A percentile compares a stretch with the other conserved stretches of the same genome.
These are phyloP conservation scores for Lactifluus hygrophoroides DNA, from an alignment of 768 basidiomycete genomes.

Conservation along the genomic window DNA sequence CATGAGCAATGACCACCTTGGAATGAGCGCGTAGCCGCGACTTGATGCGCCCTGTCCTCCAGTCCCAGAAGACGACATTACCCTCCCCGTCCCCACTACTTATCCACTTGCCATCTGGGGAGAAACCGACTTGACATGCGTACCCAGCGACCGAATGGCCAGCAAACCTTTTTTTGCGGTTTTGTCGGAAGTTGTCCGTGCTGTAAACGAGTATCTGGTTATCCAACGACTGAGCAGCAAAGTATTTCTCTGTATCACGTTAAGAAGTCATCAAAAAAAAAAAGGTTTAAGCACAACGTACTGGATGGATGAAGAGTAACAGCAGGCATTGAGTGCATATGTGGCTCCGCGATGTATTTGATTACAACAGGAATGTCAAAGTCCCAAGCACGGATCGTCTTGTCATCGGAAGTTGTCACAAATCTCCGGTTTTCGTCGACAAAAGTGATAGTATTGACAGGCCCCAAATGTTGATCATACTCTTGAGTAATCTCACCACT, in stretches of 20 bases:
- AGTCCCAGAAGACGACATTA: slow-evolving; percentile 98
- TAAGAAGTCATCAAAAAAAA: slow-evolving; percentile 13
- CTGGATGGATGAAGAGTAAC: slow-evolving; percentile 93
- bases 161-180: slow-evolving; percentile 96
- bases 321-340: slow-evolving; percentile 99
- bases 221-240: slow-evolving; percentile 95
- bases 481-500: slow-evolving; percentile 95
- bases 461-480: slow-evolving; percentile 97
- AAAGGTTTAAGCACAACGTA: slow-evolving; percentile 39
- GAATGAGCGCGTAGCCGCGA: slow-evolving; percentile 81
- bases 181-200: slow-evolving; percentile 97
- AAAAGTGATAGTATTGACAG: slow-evolving; percentile 98
- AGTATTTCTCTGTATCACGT: slow-evolving; percentile 72
- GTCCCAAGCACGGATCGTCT: slow-evolving; percentile 98
- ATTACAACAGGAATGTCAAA: slow-evolving; percentile 99
- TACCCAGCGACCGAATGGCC: slow-evolving; percentile 97
- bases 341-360: slow-evolving; percentile 98
- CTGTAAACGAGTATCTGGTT: slow-evolving; percentile 98
- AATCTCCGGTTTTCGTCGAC: slow-evolving; percentile 97
- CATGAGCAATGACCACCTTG: slow-evolving; percentile 96
- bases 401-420: slow-evolving; percentile 97
- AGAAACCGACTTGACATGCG: slow-evolving; percentile 95
- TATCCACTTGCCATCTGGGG: slow-evolving; percentile 97
- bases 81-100: slow-evolving; percentile 94
- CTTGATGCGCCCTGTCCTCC: slow-evolving; percentile 96